Evolutionary conservation across 1,284 basidiomycete genomes (phyloP).

Genomic region (Leccinum colubrinum): DNA sequence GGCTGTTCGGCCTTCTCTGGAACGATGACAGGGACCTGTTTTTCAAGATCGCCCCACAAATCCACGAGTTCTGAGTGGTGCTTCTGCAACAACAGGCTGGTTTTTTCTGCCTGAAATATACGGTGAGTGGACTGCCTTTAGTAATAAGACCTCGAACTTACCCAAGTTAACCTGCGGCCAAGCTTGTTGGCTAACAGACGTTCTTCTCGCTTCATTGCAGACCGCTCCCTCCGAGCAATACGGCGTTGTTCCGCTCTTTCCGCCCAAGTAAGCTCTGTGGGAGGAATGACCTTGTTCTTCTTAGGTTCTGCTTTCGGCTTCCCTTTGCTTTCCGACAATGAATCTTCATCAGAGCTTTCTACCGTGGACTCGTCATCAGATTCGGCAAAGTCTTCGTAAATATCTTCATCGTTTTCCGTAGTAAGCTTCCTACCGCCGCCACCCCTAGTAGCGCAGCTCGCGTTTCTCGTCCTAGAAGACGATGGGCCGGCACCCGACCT

Average conservation of each 20-base stretch:
- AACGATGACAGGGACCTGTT: conserved; percentile 57
- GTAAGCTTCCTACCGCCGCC: conserved; percentile 8
- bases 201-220: conserved; percentile 47
- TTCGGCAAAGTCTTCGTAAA: conserved; percentile 21
- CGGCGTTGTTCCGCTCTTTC: conserved; percentile 7
- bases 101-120: conserved; percentile 67
- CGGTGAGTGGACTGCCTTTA: neutral
- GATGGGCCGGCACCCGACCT: conserved; percentile 44
- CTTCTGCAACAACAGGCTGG: conserved; percentile 59
- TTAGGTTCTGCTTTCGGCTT: conserved; percentile 37
- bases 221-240: conserved; percentile 23
- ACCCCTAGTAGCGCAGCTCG: conserved; percentile 39
- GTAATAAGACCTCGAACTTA: conserved; percentile 30
- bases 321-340: conserved; percentile 27
- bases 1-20: conserved; percentile 83
- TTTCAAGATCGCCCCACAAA: conserved; percentile 88
- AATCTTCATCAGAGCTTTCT: conserved; percentile 37
- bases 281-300: conserved; percentile 28
- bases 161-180: conserved; percentile 70
- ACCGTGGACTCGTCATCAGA: conserved; percentile 27
- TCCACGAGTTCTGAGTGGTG: conserved; percentile 77
- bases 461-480: conserved; percentile 34
- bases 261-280: conserved; percentile 22
- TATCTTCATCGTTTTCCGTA: conserved; percentile 34
- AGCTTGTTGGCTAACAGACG: conserved; percentile 48